Evolutionary conservation across 129 eudicot genomes (phyloP).

Genomic region (Artemisia annua): DNA sequence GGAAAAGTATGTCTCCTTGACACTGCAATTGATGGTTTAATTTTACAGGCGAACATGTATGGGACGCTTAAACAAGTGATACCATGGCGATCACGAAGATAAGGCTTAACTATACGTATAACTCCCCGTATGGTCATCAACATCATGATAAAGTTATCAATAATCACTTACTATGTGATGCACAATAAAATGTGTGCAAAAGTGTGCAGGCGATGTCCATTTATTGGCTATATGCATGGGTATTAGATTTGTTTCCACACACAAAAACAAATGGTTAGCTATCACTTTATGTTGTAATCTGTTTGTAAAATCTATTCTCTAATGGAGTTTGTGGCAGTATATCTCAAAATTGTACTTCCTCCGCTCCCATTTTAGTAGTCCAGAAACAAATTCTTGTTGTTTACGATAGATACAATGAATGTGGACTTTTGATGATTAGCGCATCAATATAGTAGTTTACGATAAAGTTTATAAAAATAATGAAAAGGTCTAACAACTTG

Average conservation of each 20-base stretch:
- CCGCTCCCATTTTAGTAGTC: no score
- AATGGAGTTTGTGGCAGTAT: background rate
- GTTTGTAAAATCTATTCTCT: conserved; percentile 4
- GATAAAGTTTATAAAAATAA: no score
- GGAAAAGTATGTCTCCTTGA: no score
- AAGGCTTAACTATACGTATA: background rate
- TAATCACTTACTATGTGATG: background rate
- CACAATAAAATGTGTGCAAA: background rate
- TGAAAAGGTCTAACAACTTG: no score
- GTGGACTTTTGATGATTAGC: no score
- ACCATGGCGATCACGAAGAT: conserved; percentile 52
- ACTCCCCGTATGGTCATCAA: background rate
- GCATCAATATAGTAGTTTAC: no score
- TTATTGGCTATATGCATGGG: background rate
- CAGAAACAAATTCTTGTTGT: no score
- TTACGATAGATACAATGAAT: no score
- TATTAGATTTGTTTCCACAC: background rate
- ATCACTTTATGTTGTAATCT: background rate
- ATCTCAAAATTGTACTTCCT: no score
- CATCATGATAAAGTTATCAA: background rate
- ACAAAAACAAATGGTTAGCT: background rate
- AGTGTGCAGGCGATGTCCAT: conserved; percentile 15
- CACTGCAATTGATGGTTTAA: background rate
- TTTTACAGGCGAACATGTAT: conserved; percentile 49
- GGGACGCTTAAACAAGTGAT: conserved; percentile 59